These are phyloP conservation scores for Rachicladosporium sp. DNA, from an alignment of 2,329 filamentous ascomycete genomes.

Conservation along the genomic window DNA sequence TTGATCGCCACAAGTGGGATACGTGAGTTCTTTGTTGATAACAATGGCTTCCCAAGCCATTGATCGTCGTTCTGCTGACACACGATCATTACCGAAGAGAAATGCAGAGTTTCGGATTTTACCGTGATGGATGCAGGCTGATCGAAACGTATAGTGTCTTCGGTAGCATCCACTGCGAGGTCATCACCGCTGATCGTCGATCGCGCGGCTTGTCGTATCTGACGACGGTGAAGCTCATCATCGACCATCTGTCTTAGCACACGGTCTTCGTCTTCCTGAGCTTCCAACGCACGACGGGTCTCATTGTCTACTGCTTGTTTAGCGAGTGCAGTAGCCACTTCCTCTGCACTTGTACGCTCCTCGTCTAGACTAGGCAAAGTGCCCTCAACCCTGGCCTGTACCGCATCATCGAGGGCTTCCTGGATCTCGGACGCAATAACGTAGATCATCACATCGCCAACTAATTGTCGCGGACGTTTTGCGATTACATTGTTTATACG, in stretches of 20 bases:
- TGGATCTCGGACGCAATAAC: slow-evolving; percentile 48
- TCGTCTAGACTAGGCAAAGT: slow-evolving; percentile 78
- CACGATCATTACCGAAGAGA: slow-evolving; percentile 13
- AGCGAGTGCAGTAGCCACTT: slow-evolving; percentile 50
- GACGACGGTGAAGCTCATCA: slow-evolving; percentile 58
- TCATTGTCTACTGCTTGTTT: slow-evolving; percentile 31
- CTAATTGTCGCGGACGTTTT: slow-evolving; percentile 52
- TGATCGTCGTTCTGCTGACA: slow-evolving; percentile 1
- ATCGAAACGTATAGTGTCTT: slow-evolving; percentile 18
- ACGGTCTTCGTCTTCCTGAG: slow-evolving; percentile 50
- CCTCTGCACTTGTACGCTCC: slow-evolving; percentile 74
- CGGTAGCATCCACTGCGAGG: slow-evolving; percentile 2
- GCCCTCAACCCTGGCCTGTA: slow-evolving; percentile 58
- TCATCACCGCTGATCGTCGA: slow-evolving; percentile 20
- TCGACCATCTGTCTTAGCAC: slow-evolving; percentile 59
- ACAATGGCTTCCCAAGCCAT: slow-evolving; percentile 6
- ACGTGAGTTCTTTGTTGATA: slow-evolving; percentile 13
- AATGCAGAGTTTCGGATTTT: slow-evolving; percentile 12
- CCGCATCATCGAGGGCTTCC: slow-evolving; percentile 74
- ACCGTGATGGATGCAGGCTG: slow-evolving; percentile 13
- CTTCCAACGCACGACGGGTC: slow-evolving; percentile 26
- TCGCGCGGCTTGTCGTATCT: slow-evolving; percentile 43
- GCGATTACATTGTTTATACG: slow-evolving; percentile 59
- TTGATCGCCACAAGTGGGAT: slow-evolving; percentile 15
- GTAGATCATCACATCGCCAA: slow-evolving; percentile 55